Conservation (phyloP, 805 yeast genomes). For the Ogataea degrootiae region DNA sequence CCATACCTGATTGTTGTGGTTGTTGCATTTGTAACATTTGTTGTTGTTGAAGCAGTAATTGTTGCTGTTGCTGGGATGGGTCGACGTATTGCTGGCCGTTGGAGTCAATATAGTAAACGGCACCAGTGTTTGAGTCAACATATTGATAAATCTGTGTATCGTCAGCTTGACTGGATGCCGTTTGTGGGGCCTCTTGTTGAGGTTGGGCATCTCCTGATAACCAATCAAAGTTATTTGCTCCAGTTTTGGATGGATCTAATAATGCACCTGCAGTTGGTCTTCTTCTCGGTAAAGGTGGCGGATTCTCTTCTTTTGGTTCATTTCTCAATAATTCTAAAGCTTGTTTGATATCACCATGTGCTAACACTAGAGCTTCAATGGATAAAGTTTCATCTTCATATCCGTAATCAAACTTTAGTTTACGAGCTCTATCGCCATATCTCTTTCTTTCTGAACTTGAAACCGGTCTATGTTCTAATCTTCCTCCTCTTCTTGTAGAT, state of each 20-base stretch:
- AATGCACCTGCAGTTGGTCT: constrained; percentile 29
- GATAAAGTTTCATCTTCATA: constrained; percentile 50
- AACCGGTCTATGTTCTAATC: constrained; percentile 46
- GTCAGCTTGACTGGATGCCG: constrained; percentile 31
- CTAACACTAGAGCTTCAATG: constrained; percentile 56
- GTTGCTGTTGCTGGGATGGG: constrained; percentile 31
- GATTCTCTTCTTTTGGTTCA: constrained; percentile 35
- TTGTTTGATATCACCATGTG: constrained; percentile 53
- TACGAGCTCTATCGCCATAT: constrained; percentile 44
- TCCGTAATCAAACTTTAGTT: constrained; percentile 49
- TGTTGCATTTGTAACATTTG: constrained; percentile 14
- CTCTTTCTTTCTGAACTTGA: constrained; percentile 50
- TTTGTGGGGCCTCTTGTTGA: constrained; percentile 16
- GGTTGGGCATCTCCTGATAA: constrained; percentile 19
- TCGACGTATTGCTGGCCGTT: constrained; percentile 61
- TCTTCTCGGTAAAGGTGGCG: constrained; percentile 46
- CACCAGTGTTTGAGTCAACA: constrained; percentile 68
- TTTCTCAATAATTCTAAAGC: constrained; percentile 57
- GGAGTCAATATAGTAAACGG: constrained; percentile 60
- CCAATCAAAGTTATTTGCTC: constrained; percentile 36
- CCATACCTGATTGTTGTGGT: constrained; percentile 10
- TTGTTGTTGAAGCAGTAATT: constrained; percentile 20
- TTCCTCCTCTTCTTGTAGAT: constrained; percentile 13
- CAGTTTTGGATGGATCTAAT: constrained; percentile 28
- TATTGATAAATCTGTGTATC: constrained; percentile 54